Base-by-base conservation (phyloP, 331 rosid genomes). In the Malus hybrid region DNA sequence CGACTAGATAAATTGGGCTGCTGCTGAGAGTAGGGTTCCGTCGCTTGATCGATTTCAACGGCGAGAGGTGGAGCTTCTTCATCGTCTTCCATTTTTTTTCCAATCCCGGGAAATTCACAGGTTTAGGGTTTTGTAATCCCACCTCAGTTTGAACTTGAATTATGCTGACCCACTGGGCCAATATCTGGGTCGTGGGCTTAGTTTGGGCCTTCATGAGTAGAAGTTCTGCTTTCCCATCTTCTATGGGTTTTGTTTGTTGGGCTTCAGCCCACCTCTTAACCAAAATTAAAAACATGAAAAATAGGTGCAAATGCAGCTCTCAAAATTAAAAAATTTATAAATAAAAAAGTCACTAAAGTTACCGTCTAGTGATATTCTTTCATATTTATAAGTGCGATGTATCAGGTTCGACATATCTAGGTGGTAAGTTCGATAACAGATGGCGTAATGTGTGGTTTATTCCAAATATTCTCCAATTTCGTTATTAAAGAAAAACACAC, bases 21-120 rank as follows among this genome's bases (percentile, higher is more conserved):
- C 22, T 69, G 62, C 36, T 10, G 82, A 65, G 86, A 63, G 54
- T 42, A 15, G 70, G 85, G 71, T 50, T 69, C 81, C 28, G 67
- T 39, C n/a, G 68, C 42, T 59, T 16, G 75, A 78, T 86, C 81
- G 76, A 91, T 88, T 85, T 87, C 82, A 72, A 94, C 86, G 1
- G 98, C 96, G 28, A 91, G 91, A 44, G 97, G 99, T 7, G 96
- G 89, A 28, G 76, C 80, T 67, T 90, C 96, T 81, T 87, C 96
- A 5, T 90, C 96, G 80, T 90, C 92, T 68, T 84, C 92, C 93
- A 88, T 90, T 46, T 61, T 85, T 46, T 60, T 76, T 6, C 73
- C 34, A 6, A 65, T 33, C 27, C 22, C 48, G 15, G 15, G n/a
- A 33, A 33, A 9, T n/a, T 32, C 31, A 32, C 16, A 11, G 28